Base-by-base conservation (phyloP, 208 protist genomes). In the Crithidia brevicula region DNA sequence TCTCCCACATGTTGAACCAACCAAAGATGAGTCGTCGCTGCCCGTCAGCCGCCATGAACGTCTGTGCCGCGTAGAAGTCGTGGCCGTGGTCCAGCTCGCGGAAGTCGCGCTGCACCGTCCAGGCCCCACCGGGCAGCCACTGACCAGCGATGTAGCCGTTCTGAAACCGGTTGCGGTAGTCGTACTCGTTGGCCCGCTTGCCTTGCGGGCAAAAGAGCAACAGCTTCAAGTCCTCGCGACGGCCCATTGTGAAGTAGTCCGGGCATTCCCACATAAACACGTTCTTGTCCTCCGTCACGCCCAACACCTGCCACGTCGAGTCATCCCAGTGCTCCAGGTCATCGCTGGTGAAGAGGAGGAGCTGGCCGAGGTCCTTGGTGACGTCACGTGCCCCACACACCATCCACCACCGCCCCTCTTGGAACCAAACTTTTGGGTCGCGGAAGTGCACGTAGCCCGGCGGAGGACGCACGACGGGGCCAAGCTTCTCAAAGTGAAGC, bases 201-300 rank as follows among this genome's bases (percentile, higher is more conserved):
- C 81, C 81, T 52, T 86, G 81, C 5, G 81, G 81, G 22, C 64
- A 86, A 61, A 68, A 79, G n/a, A 86, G 47, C 7, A 85, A 52
- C 16, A 69, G 11, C 22, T 63, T 72, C 11, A 57, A 0, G 8
- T 59, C 60, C 27, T 69, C 53, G 13, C 28, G 13, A 9, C 66
- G 49, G 3, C 47, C 51, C 18, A 82, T 38, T 1, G 61, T 34
- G 65, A 85, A 85, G 23, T 77, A 74, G 61, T 81, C 74, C 6
- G 74, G 79, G 53, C 79, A 85, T 64, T 85, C 79, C 75, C 79
- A 85, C 79, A 85, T 85, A 53, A 85, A 85, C 16, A 80, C 66
- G 58, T 85, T 85, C 52, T 72, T 64, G 63, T 85, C 74, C n/a
- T 63, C 62, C 20, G 73, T 72, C 22, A 40, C 18, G 30, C 31